A percentile compares a stretch with the other conserved stretches of the same genome.
phyloP scores from a whole-genome alignment of 352 stramenopile species.

The Pythium periplocum region DNA sequence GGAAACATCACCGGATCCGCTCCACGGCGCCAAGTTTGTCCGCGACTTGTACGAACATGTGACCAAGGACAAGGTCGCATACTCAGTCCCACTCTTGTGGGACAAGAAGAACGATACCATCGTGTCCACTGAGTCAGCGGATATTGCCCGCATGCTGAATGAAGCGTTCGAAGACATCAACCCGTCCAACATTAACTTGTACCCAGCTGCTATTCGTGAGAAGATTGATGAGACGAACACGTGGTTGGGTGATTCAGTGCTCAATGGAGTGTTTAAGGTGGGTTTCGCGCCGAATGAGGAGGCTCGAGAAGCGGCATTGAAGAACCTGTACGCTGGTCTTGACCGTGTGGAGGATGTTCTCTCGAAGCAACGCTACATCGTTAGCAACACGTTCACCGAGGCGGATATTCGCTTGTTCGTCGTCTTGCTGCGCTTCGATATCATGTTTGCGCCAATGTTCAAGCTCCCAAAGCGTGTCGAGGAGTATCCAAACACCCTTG shows the following conservation, averaged over 20 bases:
- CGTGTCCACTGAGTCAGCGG: slow-evolving; percentile 94
- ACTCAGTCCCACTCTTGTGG: slow-evolving; percentile 92
- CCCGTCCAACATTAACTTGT: slow-evolving; percentile 79
- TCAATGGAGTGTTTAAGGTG: slow-evolving; percentile 88
- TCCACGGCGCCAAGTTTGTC: slow-evolving; percentile 65
- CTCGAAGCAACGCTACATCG: slow-evolving; percentile 60
- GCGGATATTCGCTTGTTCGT: slow-evolving; percentile 90
- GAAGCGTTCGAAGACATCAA: slow-evolving; percentile 86
- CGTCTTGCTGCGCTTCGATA: slow-evolving; percentile 92
- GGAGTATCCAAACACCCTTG: slow-evolving; percentile 82
- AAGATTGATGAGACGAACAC: slow-evolving; percentile 88
- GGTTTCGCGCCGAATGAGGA: slow-evolving; percentile 52
- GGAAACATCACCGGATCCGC: slow-evolving; percentile 41
- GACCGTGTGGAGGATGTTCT: slow-evolving; percentile 78
- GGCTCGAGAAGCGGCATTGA: slow-evolving; percentile 88
- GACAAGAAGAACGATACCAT: slow-evolving; percentile 93
- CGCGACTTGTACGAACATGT: slow-evolving; percentile 85
- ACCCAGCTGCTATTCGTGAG: slow-evolving; percentile 67
- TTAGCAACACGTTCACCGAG: slow-evolving; percentile 66
- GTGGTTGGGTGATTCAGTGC: slow-evolving; percentile 90
- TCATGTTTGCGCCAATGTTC: slow-evolving; percentile 84
- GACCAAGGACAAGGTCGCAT: slow-evolving; percentile 67
- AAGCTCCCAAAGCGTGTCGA: slow-evolving; percentile 72
- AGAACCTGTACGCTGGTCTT: slow-evolving; percentile 75
- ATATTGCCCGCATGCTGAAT: slow-evolving; percentile 96